Evolutionary conservation across 192 early-diverging fungal genomes (phyloP).

Genomic region (Piromyces finnis): DNA sequence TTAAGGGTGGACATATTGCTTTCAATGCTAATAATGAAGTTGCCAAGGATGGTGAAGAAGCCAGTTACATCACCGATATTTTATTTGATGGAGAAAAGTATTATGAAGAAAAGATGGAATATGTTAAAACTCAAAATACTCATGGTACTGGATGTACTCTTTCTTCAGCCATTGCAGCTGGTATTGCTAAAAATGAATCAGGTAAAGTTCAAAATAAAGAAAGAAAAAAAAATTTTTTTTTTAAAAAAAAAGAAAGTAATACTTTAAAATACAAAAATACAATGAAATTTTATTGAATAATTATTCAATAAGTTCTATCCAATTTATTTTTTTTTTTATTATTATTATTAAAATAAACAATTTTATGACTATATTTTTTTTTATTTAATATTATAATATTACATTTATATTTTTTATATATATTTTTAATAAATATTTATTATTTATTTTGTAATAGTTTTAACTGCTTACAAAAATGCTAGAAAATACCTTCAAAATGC

Average conservation of each 20-base stretch:
- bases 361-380: too few relatives aligned
- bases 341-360: too few relatives aligned
- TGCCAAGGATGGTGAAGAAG: background rate
- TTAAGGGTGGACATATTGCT: constrained; percentile 75
- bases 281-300: too few relatives aligned
- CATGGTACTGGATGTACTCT: constrained; percentile 83
- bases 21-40: background rate
- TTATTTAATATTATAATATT: background rate
- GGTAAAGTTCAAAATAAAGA: constrained; percentile 6
- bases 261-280: too few relatives aligned
- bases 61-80: background rate
- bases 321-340: too few relatives aligned
- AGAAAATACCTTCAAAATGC: constrained; percentile 46
- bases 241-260: too few relatives aligned
- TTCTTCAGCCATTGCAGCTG: constrained; percentile 58
- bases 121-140: constrained; percentile 45
- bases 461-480: constrained; percentile 29
- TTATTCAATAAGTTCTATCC: too few relatives aligned
- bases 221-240: background rate
- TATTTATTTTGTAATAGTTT: too few relatives aligned
- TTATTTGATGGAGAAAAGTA: constrained; percentile 5
- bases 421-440: too few relatives aligned
- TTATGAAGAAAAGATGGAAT: constrained; percentile 7
- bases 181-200: constrained; percentile 32
- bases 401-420: too few relatives aligned